phyloP scores from a whole-genome alignment of 2,329 filamentous ascomycete species.

The Talaromyces sp. region DNA sequence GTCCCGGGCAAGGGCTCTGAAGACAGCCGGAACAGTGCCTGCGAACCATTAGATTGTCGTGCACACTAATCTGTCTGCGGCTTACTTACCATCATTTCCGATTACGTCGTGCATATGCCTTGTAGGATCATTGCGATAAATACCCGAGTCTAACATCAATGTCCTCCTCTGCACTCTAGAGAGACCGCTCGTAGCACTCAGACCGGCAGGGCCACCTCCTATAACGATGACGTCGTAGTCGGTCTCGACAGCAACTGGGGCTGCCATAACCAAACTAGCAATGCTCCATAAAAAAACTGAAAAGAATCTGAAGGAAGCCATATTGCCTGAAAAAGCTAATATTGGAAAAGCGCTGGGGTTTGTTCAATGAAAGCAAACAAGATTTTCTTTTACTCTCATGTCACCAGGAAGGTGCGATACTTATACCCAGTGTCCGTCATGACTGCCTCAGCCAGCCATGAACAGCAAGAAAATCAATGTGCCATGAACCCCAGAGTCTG shows the following conservation, averaged over 20 bases:
- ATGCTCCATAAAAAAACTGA: constrained; percentile 1
- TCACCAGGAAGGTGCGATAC: neutral
- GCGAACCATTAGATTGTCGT: neutral
- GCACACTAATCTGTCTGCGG: neutral
- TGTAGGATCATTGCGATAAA: constrained; percentile 57
- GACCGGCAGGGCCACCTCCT: constrained; percentile 57
- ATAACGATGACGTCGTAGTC: constrained; percentile 57
- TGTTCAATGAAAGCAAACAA: neutral
- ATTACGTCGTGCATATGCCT: constrained; percentile 61
- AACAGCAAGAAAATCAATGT: neutral
- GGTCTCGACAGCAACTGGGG: constrained; percentile 19
- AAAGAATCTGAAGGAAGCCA: constrained; percentile 1
- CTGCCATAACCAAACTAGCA: neutral
- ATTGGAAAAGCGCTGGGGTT: neutral
- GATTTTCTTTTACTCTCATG: neutral
- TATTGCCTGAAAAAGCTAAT: neutral
- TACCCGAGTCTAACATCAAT: constrained; percentile 56
- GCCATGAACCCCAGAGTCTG: neutral
- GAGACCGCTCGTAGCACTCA: constrained; percentile 55
- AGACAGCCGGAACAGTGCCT: constrained; percentile 56
- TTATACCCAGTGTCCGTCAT: neutral
- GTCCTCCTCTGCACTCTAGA: constrained; percentile 56
- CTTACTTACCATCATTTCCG: constrained; percentile 53
- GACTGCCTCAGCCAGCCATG: neutral
- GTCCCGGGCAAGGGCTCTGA: constrained; percentile 52